Evolutionary conservation across 768 basidiomycete genomes (phyloP).

Genomic region (Lactifluus hygrophoroides): DNA sequence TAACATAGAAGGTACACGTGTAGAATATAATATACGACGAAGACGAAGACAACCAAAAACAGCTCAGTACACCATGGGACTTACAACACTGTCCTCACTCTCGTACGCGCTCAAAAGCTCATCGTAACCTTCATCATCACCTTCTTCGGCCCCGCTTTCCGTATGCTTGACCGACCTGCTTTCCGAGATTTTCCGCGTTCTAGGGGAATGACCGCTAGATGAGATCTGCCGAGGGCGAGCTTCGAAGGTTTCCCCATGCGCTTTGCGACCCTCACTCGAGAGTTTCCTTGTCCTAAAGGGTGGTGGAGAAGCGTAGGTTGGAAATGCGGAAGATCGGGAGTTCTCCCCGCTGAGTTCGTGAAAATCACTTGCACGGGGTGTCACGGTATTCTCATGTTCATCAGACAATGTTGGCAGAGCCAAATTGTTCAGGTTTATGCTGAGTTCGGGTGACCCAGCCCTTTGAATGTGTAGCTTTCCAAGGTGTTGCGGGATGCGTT

Average conservation of each 20-base stretch:
- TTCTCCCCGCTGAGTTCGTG: constrained; percentile 24
- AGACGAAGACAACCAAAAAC: not conserved
- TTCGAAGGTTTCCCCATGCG: constrained; percentile 2
- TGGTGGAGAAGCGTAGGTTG: constrained; percentile 24
- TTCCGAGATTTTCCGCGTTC: constrained; percentile 20
- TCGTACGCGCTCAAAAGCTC: constrained; percentile 76
- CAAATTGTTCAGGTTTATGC: constrained; percentile 38
- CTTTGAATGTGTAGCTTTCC: constrained; percentile 41
- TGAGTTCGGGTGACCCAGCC: not conserved
- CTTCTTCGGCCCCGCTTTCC: constrained; percentile 65
- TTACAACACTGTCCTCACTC: constrained; percentile 50
- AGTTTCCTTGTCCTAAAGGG: constrained; percentile 25
- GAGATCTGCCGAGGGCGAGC: constrained; percentile 26
- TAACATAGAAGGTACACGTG: no score
- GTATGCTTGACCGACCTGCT: constrained; percentile 38
- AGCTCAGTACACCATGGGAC: constrained; percentile 2
- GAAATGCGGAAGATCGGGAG: constrained; percentile 24
- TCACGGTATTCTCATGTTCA: constrained; percentile 43
- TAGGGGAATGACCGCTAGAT: constrained; percentile 24
- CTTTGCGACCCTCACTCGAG: constrained; percentile 23
- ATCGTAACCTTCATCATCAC: constrained; percentile 69
- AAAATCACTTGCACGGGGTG: constrained; percentile 51
- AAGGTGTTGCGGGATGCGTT: constrained; percentile 40
- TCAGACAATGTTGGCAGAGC: constrained; percentile 43
- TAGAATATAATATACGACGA: not conserved